A percentile compares a stretch with the other conserved stretches of the same genome.
These are phyloP conservation scores for Eucalyptus albens DNA, from an alignment of 345 rosid genomes.

Conservation along the genomic window DNA sequence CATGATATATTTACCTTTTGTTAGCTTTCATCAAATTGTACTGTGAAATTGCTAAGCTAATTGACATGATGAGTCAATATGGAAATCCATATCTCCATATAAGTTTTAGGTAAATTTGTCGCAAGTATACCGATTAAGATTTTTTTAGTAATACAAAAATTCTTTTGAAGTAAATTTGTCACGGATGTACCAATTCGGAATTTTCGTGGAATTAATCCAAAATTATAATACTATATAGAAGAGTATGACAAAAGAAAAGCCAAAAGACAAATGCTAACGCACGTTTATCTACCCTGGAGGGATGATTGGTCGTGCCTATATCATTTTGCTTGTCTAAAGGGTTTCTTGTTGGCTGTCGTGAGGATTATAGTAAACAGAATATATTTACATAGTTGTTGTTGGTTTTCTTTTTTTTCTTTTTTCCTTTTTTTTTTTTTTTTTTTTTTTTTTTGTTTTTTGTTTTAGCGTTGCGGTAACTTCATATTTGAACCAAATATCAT, in stretches of 20 bases:
- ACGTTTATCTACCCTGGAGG: background rate
- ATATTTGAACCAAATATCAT: background rate
- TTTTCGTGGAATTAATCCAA: too few relatives aligned
- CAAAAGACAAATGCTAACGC: background rate
- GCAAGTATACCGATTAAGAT: fast-evolving
- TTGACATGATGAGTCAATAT: background rate
- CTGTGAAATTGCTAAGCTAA: background rate
- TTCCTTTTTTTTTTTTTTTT: background rate
- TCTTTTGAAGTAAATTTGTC: too few relatives aligned
- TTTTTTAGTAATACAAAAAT: too few relatives aligned
- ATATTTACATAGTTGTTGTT: background rate
- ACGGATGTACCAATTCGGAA: fast-evolving
- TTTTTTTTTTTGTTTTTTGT: too few relatives aligned
- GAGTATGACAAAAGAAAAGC: background rate
- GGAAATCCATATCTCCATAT: background rate
- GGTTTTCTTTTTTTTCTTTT: background rate
- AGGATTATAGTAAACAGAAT: background rate
- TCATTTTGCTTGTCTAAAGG: background rate
- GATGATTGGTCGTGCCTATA: background rate
- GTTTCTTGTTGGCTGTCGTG: background rate
- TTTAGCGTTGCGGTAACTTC: background rate
- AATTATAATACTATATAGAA: background rate
- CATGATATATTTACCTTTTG: too few relatives aligned
- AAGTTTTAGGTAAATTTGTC: too few relatives aligned
- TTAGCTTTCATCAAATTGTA: background rate